Percentiles rank a stretch among this genome's conserved stretches.
Evolutionary conservation across 2,329 filamentous ascomycete species (phyloP).

Genomic region (Balansia obtecta): DNA sequence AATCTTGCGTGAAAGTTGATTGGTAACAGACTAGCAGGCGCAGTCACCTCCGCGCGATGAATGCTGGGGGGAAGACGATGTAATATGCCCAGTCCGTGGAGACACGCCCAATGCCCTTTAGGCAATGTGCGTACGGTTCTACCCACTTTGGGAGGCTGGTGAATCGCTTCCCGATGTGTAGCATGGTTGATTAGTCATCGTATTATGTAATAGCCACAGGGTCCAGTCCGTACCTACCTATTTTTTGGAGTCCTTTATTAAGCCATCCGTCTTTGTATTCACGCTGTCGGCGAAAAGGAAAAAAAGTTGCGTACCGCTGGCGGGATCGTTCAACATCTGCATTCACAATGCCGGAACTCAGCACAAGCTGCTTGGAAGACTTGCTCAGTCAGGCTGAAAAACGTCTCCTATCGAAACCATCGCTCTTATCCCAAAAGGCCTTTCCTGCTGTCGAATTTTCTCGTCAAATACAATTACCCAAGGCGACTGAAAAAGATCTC

Average conservation of each 20-base stretch:
- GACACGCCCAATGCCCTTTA: not conserved
- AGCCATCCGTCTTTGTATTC: not conserved
- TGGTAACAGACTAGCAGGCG: not conserved
- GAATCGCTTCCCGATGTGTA: not conserved
- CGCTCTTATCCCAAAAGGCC: not conserved
- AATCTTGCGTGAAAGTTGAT: too few species aligned
- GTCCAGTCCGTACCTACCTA: not conserved
- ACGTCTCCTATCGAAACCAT: not conserved
- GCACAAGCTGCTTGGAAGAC: not conserved
- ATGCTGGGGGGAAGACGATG: not conserved
- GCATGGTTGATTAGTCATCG: not conserved
- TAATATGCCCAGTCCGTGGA: not conserved
- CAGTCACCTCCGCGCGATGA: not conserved
- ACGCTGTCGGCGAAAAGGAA: not conserved
- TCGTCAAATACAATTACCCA: not conserved
- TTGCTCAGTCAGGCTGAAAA: constrained; percentile 1
- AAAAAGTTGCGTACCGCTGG: not conserved
- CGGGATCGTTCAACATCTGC: not conserved
- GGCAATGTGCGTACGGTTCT: not conserved
- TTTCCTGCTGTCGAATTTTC: not conserved
- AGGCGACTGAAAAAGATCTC: not conserved
- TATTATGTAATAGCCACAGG: not conserved
- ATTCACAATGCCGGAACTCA: not conserved
- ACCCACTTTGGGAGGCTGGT: too few species aligned
- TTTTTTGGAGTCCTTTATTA: not conserved